phyloP scores from a whole-genome alignment of 306 rosid species.

The Vigna angularis region DNA sequence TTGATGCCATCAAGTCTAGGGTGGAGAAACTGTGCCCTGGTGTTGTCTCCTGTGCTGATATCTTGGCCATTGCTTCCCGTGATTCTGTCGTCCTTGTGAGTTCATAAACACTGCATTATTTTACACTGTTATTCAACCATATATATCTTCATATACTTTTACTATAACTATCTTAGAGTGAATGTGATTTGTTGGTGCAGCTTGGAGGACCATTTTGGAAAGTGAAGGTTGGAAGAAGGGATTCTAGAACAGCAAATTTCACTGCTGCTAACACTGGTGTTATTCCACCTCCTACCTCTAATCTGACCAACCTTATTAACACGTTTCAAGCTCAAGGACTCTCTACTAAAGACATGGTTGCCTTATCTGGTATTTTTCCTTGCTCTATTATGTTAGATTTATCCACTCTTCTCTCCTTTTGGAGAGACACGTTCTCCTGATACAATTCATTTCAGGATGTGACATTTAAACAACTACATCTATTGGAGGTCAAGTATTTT shows the following conservation, averaged over 20 bases:
- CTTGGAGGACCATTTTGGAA: constrained; percentile 90
- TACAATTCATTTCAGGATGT: not conserved
- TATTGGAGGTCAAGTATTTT: not conserved
- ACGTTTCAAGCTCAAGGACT: constrained; percentile 64
- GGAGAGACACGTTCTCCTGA: not conserved
- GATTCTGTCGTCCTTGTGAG: constrained; percentile 75
- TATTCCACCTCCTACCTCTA: constrained; percentile 65
- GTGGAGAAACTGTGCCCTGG: constrained; percentile 67
- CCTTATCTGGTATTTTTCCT: constrained; percentile 72
- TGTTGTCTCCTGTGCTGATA: constrained; percentile 86
- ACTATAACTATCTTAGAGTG: too few species aligned
- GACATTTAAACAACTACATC: not conserved
- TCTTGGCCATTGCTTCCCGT: constrained; percentile 80
- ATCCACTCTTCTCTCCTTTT: not conserved
- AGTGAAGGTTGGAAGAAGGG: constrained; percentile 88
- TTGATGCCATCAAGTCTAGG: constrained; percentile 63
- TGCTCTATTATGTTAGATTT: not conserved
- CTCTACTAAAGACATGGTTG: constrained; percentile 72
- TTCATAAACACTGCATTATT: not conserved
- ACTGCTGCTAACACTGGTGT: constrained; percentile 65
- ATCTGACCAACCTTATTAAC: constrained; percentile 52
- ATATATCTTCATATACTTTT: too few species aligned
- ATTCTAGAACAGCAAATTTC: constrained; percentile 71
- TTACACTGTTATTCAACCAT: too few species aligned
- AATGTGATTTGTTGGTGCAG: constrained; percentile 36